These are phyloP conservation scores for Salvia rosmarinus DNA, from an alignment of 257 asterid species.

Conservation along the genomic window DNA sequence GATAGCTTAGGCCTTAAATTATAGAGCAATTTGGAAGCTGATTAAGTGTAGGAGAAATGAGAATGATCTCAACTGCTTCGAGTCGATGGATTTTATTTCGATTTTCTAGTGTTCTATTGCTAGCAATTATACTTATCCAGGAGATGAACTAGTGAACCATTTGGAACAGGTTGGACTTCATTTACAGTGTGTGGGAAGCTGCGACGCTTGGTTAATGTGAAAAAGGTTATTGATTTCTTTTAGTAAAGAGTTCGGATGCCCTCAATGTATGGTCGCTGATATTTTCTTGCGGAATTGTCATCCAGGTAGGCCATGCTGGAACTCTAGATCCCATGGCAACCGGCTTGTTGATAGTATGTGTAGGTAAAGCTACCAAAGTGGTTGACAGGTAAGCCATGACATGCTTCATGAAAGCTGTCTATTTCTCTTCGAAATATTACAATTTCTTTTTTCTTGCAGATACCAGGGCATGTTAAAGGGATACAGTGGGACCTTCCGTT, in stretches of 20 bases:
- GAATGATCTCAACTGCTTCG: neutral
- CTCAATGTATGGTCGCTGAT: constrained; percentile 15
- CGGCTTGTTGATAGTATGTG: constrained; percentile 88
- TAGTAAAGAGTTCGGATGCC: neutral
- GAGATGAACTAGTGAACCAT: constrained; percentile 35
- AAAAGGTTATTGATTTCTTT: constrained; percentile 62
- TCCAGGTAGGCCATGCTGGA: constrained; percentile 98
- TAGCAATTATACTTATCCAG: neutral
- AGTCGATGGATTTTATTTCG: constrained; percentile 3
- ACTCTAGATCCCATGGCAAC: constrained; percentile 99
- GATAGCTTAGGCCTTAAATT: neutral
- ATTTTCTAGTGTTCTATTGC: neutral
- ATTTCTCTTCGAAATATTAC: constrained; percentile 16
- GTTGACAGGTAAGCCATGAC: constrained; percentile 71
- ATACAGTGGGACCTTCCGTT: constrained; percentile 90
- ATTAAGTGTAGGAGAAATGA: neutral
- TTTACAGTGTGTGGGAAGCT: constrained; percentile 98
- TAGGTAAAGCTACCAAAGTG: constrained; percentile 94
- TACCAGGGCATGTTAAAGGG: constrained; percentile 98
- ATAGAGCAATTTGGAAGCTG: constrained; percentile 6
- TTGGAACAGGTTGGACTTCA: constrained; percentile 94
- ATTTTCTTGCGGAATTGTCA: constrained; percentile 29
- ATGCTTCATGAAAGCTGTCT: neutral
- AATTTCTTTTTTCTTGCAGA: constrained; percentile 45
- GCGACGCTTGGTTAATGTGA: constrained; percentile 83